Base-by-base conservation (phyloP, 1,139 yeast genomes). In the Zygoascus hellenicus region DNA sequence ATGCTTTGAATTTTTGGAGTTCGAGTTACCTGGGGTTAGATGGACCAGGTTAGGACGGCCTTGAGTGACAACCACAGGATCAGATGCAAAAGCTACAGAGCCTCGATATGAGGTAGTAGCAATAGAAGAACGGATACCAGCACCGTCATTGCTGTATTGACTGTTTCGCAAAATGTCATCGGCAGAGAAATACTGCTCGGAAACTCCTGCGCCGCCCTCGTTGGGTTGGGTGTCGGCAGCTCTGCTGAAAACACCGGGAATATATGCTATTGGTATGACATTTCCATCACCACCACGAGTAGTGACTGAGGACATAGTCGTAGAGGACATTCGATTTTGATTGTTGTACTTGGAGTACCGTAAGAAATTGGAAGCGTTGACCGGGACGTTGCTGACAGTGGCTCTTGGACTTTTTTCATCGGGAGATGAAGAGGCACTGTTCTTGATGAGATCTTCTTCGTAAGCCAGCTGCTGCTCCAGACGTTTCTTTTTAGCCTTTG, bases 211-310 rank as follows among this genome's bases (percentile, higher is more conserved):
- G 48, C 48, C 46, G 47, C 45, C 45, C 26, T 42, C 45, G 22
- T 39, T 39, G 14, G 39, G 22, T 11, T 26, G n/a, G 32, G 14
- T 37, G 11, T 40, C 48, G 33, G 47, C 49, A 19, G 55, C 51
- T 19, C 58, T 48, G 30, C 58, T 57, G 32, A 60, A 57, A 14
- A 88, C 96, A 35, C 97, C 97, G 0, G 97, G 97, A 51, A 89
- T 87, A 63, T 89, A 89, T 2, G 95, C 96, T 54, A 89, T 83
- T n/a, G 96, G 96, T 52, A 89, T 76, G 52, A 90, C 81, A 64
- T 90, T 89, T 7, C 95, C 84, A 7, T 92, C 82, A 22, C 26
- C 26, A 47, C 83, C 43, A 15, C 54, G 45, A 11, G 60, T 54
- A 46, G 57, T 57, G 29, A 58, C 52, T 14, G 60, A 51, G 6